Percentiles rank a stretch among this genome's conserved stretches.
Conservation (phyloP, 345 rosid species). For the Stellera chamaejasme region DNA sequence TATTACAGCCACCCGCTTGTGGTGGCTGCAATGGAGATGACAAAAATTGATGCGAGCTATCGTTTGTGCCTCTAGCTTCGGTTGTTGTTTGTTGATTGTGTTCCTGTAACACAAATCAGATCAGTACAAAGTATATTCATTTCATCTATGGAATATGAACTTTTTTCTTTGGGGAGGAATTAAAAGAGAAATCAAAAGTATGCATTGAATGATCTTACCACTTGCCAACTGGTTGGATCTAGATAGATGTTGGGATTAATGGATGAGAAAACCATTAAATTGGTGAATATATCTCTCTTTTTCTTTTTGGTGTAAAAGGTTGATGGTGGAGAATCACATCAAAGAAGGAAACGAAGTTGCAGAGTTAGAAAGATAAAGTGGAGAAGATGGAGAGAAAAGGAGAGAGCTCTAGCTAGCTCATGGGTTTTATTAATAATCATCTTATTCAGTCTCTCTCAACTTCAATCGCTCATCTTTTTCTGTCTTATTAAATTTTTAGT, state of each 20-base stretch:
- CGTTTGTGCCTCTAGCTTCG: conserved; percentile 15
- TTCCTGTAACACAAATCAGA: conserved; percentile 24
- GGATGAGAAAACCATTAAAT: conserved; percentile 53
- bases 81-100: conserved; percentile 20
- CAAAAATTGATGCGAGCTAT: conserved; percentile 17
- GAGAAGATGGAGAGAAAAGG: conserved; percentile 25
- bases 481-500: conserved; percentile 29
- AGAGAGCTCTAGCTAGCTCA: conserved; percentile 16
- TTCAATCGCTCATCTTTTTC: conserved; percentile 20
- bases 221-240: conserved; percentile 63
- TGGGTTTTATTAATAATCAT: conserved; percentile 29
- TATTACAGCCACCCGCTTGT: conserved; percentile 17
- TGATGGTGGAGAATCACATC: conserved; percentile 61
- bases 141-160: conserved; percentile 22
- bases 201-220: conserved; percentile 18
- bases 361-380: conserved; percentile 29
- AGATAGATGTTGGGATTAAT: conserved; percentile 34
- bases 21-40: conserved; percentile 26
- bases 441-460: conserved; percentile 13
- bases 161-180: conserved; percentile 14
- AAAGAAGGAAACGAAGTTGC: conserved; percentile 12
- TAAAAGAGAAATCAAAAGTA: neutral
- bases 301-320: conserved; percentile 42
- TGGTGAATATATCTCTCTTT: neutral
- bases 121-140: conserved; percentile 41